Base-by-base conservation (phyloP, 495 filamentous ascomycete species). In the Pyronema domesticum region DNA sequence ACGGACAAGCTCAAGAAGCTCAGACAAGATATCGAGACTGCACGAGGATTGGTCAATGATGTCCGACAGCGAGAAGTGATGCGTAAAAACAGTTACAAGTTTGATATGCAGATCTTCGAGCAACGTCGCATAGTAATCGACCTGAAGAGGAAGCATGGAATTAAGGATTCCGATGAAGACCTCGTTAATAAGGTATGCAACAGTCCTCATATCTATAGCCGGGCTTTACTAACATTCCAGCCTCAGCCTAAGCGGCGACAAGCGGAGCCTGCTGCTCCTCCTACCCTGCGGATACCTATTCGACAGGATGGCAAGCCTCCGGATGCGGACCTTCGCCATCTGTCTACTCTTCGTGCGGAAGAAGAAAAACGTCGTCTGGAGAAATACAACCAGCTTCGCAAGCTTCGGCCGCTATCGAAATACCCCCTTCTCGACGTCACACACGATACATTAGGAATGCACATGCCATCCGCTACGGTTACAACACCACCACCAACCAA, bases 121-220 rank as follows among this genome's bases (percentile, higher is more conserved):
- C 76, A 88, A 61, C 79, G 93, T 34, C 71, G 75, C 39, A 76
- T 79, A 62, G 76, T 95, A 47, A 89, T 89, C 72, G 80, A 89
- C 53, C 79, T 80, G 63, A 95, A 95, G 73, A 75, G 83, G 62
- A 87, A 85, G 65, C 76, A 94, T 49, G 80, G 82, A 58, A 84
- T 95, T 71, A 94, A 89, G 73, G 80, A 79, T 53, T 85, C 89
- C 55, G 91, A 96, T 67, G 93, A 96, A 60, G 89, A 95, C 62
- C 77, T 96, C 60, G 81, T 93, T 72, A 89, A 89, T 68, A 91
- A 91, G 78, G 86, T 89, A 71, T 69, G 77, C 60, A 36, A 19
- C 1, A 8, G 19, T 50, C 19, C 23, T 5, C 1, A 36, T 57
- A 7, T 57, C n/a, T 15, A 10, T 39, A 14, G 6, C 9, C 37